Evolutionary conservation across 805 yeast species (phyloP).

Genomic region (Nakazawaea pomicola): DNA sequence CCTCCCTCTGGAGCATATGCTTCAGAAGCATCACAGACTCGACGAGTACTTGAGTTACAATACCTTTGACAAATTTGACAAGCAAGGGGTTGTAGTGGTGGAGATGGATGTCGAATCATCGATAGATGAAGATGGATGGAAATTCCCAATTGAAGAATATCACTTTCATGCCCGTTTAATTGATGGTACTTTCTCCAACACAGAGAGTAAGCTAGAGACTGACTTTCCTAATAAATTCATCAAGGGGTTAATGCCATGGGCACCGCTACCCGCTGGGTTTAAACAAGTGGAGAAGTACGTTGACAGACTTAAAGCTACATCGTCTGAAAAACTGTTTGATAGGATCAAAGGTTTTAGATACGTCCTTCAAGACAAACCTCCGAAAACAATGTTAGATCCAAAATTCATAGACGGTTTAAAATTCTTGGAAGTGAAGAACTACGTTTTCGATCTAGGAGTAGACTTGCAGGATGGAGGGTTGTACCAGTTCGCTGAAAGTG

Average conservation of each 20-base stretch:
- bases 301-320: conserved; percentile 10
- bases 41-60: conserved; percentile 21
- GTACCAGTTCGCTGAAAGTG: conserved; percentile 37
- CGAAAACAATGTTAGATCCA: conserved; percentile 25
- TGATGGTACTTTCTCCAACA: too few relatives aligned
- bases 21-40: conserved; percentile 19
- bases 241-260: conserved; percentile 37
- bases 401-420: conserved; percentile 28
- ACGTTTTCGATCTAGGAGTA: conserved; percentile 38
- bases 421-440: conserved; percentile 24
- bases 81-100: conserved; percentile 26
- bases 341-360: conserved; percentile 36
- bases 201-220: too few relatives aligned
- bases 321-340: conserved; percentile 10
- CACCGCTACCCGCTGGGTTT: conserved; percentile 35
- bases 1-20: conserved; percentile 12
- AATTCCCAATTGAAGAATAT: conserved; percentile 23
- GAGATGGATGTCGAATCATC: conserved; percentile 29
- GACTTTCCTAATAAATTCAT: conserved; percentile 10
- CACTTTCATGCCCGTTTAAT: conserved; percentile 16
- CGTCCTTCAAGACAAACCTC: conserved; percentile 38
- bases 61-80: conserved; percentile 9
- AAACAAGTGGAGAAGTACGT: conserved; percentile 14
- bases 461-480: conserved; percentile 25
- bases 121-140: conserved; percentile 15